Base-by-base conservation (phyloP, 768 basidiomycete genomes). In the Macrolepiota fuliginosa region DNA sequence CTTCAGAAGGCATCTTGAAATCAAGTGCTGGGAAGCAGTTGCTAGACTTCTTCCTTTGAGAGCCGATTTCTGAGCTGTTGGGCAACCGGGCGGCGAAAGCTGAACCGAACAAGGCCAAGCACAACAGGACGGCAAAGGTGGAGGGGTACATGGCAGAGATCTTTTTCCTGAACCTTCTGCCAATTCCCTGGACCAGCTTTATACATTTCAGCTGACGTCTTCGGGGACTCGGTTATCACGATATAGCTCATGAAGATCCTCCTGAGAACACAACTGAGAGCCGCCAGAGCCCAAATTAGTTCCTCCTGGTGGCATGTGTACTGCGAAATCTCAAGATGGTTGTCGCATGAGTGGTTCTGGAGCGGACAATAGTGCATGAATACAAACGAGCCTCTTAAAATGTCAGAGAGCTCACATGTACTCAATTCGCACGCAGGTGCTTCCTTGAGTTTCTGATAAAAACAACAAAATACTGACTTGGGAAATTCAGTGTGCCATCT, bases 1-100 rank as follows among this genome's bases (percentile, higher is more conserved):
- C 57, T 7, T 56, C 40, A 0, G 71, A 60, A 2, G 86, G 86
- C 79, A 79, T 84, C n/a, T 62, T 60, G 61, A 87, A 88, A 10
- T 72, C 70, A 13, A 76, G 64, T 13, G 75, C 71, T 1, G 74
- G 75, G 57, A 74, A 75, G 54, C 75, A 76, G 37, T 63, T 46
- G 32, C 13, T 9, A 11, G 59, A 19, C 27, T 64, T 57, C 29
- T 45, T 45, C 22, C 39, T 24, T 36, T 27, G 35, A 22, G 42
- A 6, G 12, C 22, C 35, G 9, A 35, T 9, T 12, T 27, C 45
- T 27, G n/a, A 11, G 32, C 17, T 29, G n/a, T 4, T 4, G 24
- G 40, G 45, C 32, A 50, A 1, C 37, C 45, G 45, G 12, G 19
- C 42, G 12, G 54, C 60, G 17, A 22, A 37, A 19, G 25, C 45